A percentile compares a stretch with the other conserved stretches of the same genome.
These are phyloP conservation scores for Pythium angustatum DNA, from an alignment of 352 stramenopile genomes.

Conservation along the genomic window DNA sequence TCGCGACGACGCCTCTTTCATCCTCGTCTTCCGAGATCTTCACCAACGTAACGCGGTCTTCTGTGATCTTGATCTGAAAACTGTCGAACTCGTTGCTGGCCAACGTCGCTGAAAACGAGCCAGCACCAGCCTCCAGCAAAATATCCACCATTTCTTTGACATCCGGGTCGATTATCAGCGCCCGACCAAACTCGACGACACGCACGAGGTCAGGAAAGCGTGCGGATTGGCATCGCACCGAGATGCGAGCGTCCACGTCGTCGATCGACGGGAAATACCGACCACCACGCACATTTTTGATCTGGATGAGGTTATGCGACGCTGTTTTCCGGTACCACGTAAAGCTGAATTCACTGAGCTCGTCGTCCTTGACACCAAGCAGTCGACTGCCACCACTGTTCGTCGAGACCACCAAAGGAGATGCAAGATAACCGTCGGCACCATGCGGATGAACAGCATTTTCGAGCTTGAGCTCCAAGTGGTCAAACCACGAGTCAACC, in stretches of 20 bases:
- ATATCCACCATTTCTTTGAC: slow-evolving; percentile 74
- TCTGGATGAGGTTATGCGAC: slow-evolving; percentile 58
- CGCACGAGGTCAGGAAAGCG: slow-evolving; percentile 60
- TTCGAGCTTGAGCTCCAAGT: slow-evolving; percentile 54
- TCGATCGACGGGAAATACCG: slow-evolving; percentile 75
- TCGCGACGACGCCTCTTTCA: slow-evolving; percentile 63
- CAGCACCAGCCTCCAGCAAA: slow-evolving; percentile 62
- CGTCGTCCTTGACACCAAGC: slow-evolving; percentile 61
- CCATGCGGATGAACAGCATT: slow-evolving; percentile 16
- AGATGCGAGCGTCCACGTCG: slow-evolving; percentile 59
- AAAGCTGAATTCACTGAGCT: slow-evolving; percentile 56
- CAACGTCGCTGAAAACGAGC: slow-evolving; percentile 78
- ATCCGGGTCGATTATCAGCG: slow-evolving; percentile 55
- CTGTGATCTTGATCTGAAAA: slow-evolving; percentile 79
- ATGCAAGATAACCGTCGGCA: slow-evolving; percentile 34
- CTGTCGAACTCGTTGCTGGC: slow-evolving; percentile 78
- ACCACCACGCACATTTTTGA: slow-evolving; percentile 55
- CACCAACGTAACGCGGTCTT: slow-evolving; percentile 49
- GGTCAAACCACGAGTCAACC: slow-evolving; percentile 60
- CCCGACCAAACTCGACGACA: slow-evolving; percentile 52
- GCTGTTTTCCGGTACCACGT: slow-evolving; percentile 71
- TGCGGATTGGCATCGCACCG: slow-evolving; percentile 60
- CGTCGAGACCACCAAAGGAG: slow-evolving; percentile 53
- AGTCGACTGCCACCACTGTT: slow-evolving; percentile 39
- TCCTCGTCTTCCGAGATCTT: slow-evolving; percentile 78